Evolutionary conservation across 768 basidiomycete genomes (phyloP).

Genomic region (Mycena crocata): DNA sequence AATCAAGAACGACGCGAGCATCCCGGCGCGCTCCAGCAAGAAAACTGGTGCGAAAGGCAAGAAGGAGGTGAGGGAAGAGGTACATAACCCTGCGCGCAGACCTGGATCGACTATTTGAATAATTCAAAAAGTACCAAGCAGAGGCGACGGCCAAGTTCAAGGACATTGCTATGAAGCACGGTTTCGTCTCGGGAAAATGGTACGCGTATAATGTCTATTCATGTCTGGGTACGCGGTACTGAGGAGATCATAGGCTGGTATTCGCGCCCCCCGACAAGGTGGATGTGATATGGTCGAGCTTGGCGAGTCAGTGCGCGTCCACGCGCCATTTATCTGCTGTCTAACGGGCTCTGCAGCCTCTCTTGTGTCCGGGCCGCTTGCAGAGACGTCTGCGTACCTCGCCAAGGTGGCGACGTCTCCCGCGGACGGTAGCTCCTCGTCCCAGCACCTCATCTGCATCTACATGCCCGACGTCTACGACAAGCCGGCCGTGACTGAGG

Average conservation of each 20-base stretch:
- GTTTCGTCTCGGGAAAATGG: conserved; percentile 78
- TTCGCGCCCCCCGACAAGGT: conserved; percentile 73
- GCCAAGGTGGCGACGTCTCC: conserved; percentile 79
- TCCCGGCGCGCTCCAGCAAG: conserved; percentile 76
- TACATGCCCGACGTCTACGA: conserved; percentile 81
- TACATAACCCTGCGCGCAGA: too few species aligned
- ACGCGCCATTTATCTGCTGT: not conserved
- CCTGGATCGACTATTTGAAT: not conserved
- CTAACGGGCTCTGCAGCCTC: conserved; percentile 57
- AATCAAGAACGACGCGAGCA: conserved; percentile 76
- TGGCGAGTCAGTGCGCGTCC: conserved; percentile 62
- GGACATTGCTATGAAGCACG: conserved; percentile 66
- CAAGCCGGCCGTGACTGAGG: conserved; percentile 67
- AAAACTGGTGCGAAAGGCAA: conserved; percentile 75
- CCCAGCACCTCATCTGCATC: conserved; percentile 77
- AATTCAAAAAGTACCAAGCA: conserved; percentile 61
- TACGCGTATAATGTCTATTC: conserved; percentile 35
- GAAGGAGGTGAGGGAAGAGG: conserved; percentile 80
- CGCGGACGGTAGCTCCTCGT: conserved; percentile 50
- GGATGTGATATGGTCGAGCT: conserved; percentile 69
- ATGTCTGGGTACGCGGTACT: not conserved
- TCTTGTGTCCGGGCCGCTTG: conserved; percentile 70
- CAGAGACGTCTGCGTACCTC: conserved; percentile 63
- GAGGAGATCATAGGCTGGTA: conserved; percentile 64
- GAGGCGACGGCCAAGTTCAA: conserved; percentile 69